Evolutionary conservation across 2,329 filamentous ascomycete genomes (phyloP).

Genomic region (Diaporthe nobilis): DNA sequence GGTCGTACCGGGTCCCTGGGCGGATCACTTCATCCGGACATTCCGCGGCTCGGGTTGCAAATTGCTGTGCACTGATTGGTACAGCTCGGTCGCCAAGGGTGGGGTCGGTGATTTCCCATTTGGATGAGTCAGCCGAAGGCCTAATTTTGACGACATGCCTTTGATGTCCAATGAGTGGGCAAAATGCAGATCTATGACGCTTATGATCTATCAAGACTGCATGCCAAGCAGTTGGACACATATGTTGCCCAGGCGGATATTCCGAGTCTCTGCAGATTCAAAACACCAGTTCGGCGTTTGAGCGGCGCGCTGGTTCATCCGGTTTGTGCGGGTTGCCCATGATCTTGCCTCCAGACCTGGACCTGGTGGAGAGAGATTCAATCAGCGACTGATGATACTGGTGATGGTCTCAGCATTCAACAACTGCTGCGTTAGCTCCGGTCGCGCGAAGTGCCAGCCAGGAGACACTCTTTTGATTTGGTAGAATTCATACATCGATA

Average conservation of each 20-base stretch:
- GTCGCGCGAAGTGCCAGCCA: background rate
- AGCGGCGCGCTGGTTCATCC: background rate
- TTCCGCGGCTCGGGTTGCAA: background rate
- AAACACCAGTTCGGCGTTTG: background rate
- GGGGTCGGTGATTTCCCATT: background rate
- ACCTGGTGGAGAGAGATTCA: background rate
- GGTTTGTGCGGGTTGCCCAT: background rate
- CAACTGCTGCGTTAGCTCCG: background rate
- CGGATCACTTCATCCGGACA: background rate
- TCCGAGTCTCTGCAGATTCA: background rate
- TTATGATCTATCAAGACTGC: background rate
- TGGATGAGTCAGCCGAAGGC: background rate
- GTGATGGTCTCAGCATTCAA: background rate
- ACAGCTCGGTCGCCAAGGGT: background rate
- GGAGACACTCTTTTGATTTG: background rate
- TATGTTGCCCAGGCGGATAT: background rate
- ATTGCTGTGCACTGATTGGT: background rate
- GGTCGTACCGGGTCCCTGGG: background rate
- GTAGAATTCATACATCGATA: background rate
- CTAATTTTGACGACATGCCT: slow-evolving; percentile 16
- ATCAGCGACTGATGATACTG: background rate
- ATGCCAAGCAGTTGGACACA: background rate
- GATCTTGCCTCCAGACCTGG: background rate
- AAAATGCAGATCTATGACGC: background rate
- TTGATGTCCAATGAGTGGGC: background rate